Percentiles rank a stretch among this genome's conserved stretches.
Evolutionary conservation across 208 protist genomes (phyloP).

Genomic region (Leishmania tropica): DNA sequence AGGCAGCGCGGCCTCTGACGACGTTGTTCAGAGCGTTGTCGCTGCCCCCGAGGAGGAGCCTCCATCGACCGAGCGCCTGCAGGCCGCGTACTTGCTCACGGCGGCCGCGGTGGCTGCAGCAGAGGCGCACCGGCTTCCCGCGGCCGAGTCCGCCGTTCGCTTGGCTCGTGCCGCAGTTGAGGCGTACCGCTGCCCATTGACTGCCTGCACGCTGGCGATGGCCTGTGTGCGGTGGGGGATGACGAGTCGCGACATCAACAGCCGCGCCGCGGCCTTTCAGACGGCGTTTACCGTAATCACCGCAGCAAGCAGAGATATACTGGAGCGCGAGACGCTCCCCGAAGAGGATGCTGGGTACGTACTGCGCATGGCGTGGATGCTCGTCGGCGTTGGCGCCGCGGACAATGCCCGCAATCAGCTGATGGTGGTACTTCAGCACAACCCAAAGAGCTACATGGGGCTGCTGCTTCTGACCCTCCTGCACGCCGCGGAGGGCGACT

Average conservation of each 20-base stretch:
- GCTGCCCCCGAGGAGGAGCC: background rate
- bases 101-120: slow-evolving; percentile 44
- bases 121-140: slow-evolving; percentile 31
- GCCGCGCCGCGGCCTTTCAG: slow-evolving; percentile 21
- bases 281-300: slow-evolving; percentile 21
- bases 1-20: background rate
- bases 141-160: slow-evolving; percentile 33
- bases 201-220: slow-evolving; percentile 44
- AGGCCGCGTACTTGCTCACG: slow-evolving; percentile 63
- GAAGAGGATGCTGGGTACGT: slow-evolving; percentile 40
- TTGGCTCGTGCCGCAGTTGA: slow-evolving; percentile 49
- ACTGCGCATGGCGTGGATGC: slow-evolving; percentile 60
- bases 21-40: background rate
- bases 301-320: slow-evolving; percentile 19
- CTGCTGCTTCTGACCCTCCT: slow-evolving; percentile 66
- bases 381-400: slow-evolving; percentile 47
- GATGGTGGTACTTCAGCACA: slow-evolving; percentile 28
- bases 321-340: slow-evolving; percentile 9
- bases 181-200: slow-evolving; percentile 42
- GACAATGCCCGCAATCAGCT: slow-evolving; percentile 30
- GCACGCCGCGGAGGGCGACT: slow-evolving; percentile 51
- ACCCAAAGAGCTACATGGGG: slow-evolving; percentile 49
- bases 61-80: slow-evolving; percentile 31
- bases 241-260: slow-evolving; percentile 19
- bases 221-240: slow-evolving; percentile 32